Evolutionary conservation across 2,329 filamentous ascomycete genomes (phyloP).

Genomic region (Phyllosticta capitalensis): DNA sequence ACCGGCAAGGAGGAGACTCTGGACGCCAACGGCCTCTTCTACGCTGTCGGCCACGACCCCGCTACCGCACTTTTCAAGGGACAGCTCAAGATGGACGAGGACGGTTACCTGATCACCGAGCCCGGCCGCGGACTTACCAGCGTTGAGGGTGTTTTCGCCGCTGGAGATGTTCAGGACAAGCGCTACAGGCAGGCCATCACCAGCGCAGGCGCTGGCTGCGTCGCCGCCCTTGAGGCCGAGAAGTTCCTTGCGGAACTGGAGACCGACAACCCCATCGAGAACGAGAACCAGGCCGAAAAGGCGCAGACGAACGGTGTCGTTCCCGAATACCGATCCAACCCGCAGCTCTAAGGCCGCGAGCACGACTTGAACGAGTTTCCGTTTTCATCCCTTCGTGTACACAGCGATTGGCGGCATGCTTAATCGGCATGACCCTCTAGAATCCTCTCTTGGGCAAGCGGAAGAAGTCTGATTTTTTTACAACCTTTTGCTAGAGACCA

Average conservation of each 20-base stretch:
- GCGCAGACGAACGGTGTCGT: slow-evolving; percentile 44
- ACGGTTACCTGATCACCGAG: slow-evolving; percentile 84
- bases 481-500: neutral
- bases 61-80: slow-evolving; percentile 85
- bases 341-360: slow-evolving; percentile 44
- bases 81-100: slow-evolving; percentile 77
- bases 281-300: slow-evolving; percentile 42
- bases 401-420: neutral
- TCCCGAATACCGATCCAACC: slow-evolving; percentile 55
- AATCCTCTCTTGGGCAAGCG: neutral
- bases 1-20: slow-evolving; percentile 74
- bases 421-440: neutral
- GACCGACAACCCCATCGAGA: slow-evolving; percentile 36
- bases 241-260: slow-evolving; percentile 72
- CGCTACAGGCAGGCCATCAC: slow-evolving; percentile 95
- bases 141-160: slow-evolving; percentile 86
- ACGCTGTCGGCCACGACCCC: slow-evolving; percentile 93
- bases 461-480: neutral
- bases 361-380: neutral
- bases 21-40: slow-evolving; percentile 88
- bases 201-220: slow-evolving; percentile 88
- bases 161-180: slow-evolving; percentile 98
- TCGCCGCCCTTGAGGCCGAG: slow-evolving; percentile 92
- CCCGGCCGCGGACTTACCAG: slow-evolving; percentile 84
- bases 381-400: slow-evolving; percentile 1